Conservation (phyloP, 31 red algal species). For the Endocladia muricata region DNA sequence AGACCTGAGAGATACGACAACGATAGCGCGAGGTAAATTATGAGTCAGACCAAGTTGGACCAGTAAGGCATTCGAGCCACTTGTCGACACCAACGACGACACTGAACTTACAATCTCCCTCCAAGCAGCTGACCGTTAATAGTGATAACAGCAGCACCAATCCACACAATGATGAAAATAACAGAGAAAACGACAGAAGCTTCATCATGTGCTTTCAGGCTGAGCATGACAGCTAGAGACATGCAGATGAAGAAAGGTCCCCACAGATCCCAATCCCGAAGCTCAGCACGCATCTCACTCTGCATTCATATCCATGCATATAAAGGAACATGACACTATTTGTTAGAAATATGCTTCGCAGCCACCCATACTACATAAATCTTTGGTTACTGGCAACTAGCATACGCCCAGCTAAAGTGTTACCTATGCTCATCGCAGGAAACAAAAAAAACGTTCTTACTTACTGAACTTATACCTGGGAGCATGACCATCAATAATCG, state of each 20-base stretch:
- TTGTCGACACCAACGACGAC: background rate
- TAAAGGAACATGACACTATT: background rate
- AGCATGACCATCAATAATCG: constrained; percentile 78
- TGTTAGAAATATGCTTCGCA: background rate
- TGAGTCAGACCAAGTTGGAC: too few relatives aligned
- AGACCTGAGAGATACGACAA: constrained; percentile 28
- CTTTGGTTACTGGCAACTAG: too few relatives aligned
- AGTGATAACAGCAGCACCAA: constrained; percentile 90
- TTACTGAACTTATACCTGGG: constrained; percentile 65
- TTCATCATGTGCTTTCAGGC: constrained; percentile 68
- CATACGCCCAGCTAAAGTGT: too few relatives aligned
- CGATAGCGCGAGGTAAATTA: too few relatives aligned
- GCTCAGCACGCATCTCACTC: constrained; percentile 81
- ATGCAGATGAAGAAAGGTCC: constrained; percentile 95
- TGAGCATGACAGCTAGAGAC: constrained; percentile 86
- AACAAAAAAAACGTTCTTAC: background rate
- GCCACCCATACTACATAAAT: background rate
- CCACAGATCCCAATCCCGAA: constrained; percentile 99
- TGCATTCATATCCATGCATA: background rate
- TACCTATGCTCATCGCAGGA: too few relatives aligned
- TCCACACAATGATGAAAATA: constrained; percentile 93
- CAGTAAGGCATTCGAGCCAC: background rate
- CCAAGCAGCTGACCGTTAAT: constrained; percentile 94
- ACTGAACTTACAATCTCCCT: constrained; percentile 62
- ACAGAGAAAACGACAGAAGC: constrained; percentile 84